Conservation (phyloP, 176 grass and related monocot genomes). For the Carex pumila region DNA sequence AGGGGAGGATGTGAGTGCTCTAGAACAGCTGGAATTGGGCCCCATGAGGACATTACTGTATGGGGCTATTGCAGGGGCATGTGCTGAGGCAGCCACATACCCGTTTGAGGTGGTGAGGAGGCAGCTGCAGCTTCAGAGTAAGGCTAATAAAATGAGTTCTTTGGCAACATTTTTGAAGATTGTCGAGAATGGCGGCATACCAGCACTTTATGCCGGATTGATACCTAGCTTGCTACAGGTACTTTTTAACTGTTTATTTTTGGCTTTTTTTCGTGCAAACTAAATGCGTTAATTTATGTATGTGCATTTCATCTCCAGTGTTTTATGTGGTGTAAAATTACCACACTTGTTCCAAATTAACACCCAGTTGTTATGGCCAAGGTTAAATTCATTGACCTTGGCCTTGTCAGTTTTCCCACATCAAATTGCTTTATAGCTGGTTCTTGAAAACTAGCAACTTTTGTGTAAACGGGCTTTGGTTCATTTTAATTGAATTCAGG, state of each 20-base stretch:
- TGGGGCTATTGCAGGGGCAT: constrained; percentile 84
- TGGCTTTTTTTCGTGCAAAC: background rate
- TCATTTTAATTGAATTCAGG: background rate
- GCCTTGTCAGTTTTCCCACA: background rate
- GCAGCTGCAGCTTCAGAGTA: constrained; percentile 90
- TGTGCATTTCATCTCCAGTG: background rate
- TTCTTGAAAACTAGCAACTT: background rate
- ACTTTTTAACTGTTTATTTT: background rate
- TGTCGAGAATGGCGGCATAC: constrained; percentile 85
- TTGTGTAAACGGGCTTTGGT: background rate
- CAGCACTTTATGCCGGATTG: constrained; percentile 88
- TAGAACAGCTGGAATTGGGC: constrained; percentile 86
- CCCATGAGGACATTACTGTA: constrained; percentile 79
- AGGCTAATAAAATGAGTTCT: constrained; percentile 77
- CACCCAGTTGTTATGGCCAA: background rate
- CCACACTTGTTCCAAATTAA: background rate
- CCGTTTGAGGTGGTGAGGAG: constrained; percentile 94
- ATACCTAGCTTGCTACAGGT: constrained; percentile 98
- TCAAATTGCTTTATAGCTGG: background rate
- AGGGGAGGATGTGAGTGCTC: constrained; percentile 60
- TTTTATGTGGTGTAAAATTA: background rate
- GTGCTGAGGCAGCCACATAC: constrained; percentile 85
- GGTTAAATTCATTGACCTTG: background rate
- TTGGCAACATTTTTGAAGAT: constrained; percentile 82
- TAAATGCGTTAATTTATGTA: background rate